Evolutionary conservation across 202 grass and related monocot genomes (phyloP).

Genomic region (Hordeum pubiflorum): DNA sequence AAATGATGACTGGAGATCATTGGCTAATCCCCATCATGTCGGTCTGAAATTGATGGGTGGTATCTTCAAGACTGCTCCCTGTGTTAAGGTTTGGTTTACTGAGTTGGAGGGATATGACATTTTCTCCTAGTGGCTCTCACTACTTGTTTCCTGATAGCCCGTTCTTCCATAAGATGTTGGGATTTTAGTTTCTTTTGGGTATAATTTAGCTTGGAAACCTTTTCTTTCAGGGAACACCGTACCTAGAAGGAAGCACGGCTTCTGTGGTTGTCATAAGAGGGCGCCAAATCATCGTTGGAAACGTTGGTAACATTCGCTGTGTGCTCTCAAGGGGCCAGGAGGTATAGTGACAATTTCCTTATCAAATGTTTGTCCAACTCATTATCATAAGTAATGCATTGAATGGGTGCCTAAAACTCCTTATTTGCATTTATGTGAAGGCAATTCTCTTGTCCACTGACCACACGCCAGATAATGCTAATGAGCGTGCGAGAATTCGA

Average conservation of each 20-base stretch:
- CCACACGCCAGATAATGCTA: not conserved
- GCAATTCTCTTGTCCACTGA: constrained; percentile 7
- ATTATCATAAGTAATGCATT: constrained; percentile 2
- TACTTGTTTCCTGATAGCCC: not conserved
- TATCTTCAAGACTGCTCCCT: not conserved
- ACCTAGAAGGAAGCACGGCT: constrained; percentile 16
- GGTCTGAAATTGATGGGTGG: not conserved
- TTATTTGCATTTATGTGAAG: constrained; percentile 4
- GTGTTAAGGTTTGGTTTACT: not conserved
- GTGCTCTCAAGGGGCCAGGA: constrained; percentile 24
- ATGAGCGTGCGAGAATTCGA: not conserved
- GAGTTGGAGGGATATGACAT: not conserved
- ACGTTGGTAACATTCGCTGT: constrained; percentile 23
- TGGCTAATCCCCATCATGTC: not conserved
- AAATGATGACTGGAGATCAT: constrained; percentile 4
- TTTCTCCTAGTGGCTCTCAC: not conserved
- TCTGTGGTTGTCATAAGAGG: constrained; percentile 19
- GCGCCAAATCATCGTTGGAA: constrained; percentile 14
- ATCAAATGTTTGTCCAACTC: not conserved
- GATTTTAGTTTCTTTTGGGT: not conserved
- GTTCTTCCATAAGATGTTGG: constrained; percentile 3
- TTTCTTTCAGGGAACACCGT: not conserved
- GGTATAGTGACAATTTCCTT: constrained; percentile 19
- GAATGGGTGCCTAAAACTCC: not conserved
- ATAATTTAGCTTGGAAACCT: not conserved